Conservation (phyloP, 176 grass and related monocot species). For the Triticum timopheevii region DNA sequence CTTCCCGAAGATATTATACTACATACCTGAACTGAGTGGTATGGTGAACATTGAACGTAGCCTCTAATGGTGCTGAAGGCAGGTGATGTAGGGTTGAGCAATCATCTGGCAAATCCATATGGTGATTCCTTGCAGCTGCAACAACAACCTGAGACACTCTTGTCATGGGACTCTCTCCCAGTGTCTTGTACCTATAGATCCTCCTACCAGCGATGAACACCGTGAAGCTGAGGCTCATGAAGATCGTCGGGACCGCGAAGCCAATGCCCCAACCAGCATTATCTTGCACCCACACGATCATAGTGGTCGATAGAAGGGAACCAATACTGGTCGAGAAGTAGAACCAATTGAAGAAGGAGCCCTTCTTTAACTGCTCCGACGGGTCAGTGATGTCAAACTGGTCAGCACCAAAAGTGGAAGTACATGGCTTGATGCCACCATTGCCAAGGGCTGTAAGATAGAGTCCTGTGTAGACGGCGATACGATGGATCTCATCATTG, state of each 20-base stretch:
- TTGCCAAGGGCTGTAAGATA: constrained; percentile 61
- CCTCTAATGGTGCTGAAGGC: not conserved
- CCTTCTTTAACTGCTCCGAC: constrained; percentile 26
- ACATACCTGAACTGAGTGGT: not conserved
- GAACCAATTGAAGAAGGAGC: constrained; percentile 47
- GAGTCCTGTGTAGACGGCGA: constrained; percentile 1
- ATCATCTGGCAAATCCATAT: constrained; percentile 17
- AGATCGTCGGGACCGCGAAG: constrained; percentile 37
- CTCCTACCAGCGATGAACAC: constrained; percentile 28
- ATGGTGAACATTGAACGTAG: not conserved
- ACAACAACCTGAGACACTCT: constrained; percentile 47
- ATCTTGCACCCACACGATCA: constrained; percentile 46
- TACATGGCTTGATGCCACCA: constrained; percentile 64
- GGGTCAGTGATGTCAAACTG: constrained; percentile 57
- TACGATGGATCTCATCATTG: not conserved
- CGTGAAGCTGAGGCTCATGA: constrained; percentile 4
- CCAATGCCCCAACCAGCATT: constrained; percentile 37
- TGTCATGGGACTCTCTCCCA: constrained; percentile 39
- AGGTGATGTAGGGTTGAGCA: not conserved
- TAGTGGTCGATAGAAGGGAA: constrained; percentile 17
- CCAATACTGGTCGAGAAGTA: constrained; percentile 20
- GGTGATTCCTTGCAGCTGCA: constrained; percentile 28
- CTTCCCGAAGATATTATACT: too few relatives aligned
- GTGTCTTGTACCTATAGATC: constrained; percentile 27
- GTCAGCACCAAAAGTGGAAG: constrained; percentile 65